These are phyloP conservation scores for Aspergillus bertholletiae DNA, from an alignment of 495 filamentous ascomycete species.

Conservation along the genomic window DNA sequence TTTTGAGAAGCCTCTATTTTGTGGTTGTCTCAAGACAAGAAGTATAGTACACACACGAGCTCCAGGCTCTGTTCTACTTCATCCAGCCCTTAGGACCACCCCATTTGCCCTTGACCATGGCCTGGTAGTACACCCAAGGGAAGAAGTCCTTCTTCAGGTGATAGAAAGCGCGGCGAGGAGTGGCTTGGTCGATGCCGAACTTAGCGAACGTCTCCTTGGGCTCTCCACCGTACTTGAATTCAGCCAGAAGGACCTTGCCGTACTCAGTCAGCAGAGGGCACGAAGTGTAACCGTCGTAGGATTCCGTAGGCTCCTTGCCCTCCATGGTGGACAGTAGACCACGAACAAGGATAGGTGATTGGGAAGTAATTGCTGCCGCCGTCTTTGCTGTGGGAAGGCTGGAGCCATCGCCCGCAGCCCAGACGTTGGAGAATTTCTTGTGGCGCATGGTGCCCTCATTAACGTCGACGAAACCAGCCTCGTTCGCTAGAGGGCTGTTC, in stretches of 20 bases:
- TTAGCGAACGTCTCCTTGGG: slow-evolving; percentile 65
- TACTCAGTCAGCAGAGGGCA: slow-evolving; percentile 66
- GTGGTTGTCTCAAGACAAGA: neutral
- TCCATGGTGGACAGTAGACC: slow-evolving; percentile 52
- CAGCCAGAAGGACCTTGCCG: slow-evolving; percentile 63
- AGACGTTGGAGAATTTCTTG: slow-evolving; percentile 61
- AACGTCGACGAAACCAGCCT: slow-evolving; percentile 62
- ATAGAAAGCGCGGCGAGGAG: slow-evolving; percentile 55
- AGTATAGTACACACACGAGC: neutral
- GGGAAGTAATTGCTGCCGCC: slow-evolving; percentile 60
- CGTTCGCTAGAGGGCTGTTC: slow-evolving; percentile 54
- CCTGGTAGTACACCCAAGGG: slow-evolving; percentile 60
- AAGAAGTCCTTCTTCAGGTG: slow-evolving; percentile 72
- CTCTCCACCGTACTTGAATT: slow-evolving; percentile 70
- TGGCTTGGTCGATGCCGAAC: slow-evolving; percentile 56
- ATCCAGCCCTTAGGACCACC: slow-evolving; percentile 55
- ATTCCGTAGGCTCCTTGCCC: slow-evolving; percentile 48
- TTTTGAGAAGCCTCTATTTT: no score
- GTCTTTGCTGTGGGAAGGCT: slow-evolving; percentile 67
- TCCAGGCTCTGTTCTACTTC: neutral
- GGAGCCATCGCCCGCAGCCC: slow-evolving; percentile 66
- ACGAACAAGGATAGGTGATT: slow-evolving; percentile 57
- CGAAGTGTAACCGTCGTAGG: slow-evolving; percentile 66
- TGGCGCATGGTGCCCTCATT: slow-evolving; percentile 57
- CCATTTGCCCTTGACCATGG: slow-evolving; percentile 62